phyloP scores from a whole-genome alignment of 345 rosid genomes.

The Eucalyptus cloeziana region DNA sequence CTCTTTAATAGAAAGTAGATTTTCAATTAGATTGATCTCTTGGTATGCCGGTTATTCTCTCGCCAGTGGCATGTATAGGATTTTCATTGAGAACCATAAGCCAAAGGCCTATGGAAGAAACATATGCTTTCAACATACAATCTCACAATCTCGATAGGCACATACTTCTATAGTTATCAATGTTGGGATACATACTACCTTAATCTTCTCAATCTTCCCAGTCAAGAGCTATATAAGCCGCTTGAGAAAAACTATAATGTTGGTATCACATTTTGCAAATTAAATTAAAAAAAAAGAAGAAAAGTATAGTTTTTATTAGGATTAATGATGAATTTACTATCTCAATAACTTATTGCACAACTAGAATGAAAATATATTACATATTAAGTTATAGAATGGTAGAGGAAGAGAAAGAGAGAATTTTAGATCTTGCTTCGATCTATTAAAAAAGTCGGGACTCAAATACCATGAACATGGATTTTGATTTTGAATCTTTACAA shows the following conservation, averaged over 20 bases:
- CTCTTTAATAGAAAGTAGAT: background rate
- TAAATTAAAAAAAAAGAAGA: no score
- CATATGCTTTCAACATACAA: background rate
- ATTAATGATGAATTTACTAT: background rate
- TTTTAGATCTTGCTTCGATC: background rate
- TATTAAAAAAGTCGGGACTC: background rate
- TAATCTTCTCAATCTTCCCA: background rate
- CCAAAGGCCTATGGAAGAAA: background rate
- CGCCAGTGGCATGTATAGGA: rapidly evolving
- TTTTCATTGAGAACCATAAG: background rate
- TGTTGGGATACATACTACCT: background rate
- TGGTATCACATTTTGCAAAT: background rate
- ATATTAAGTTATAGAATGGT: background rate
- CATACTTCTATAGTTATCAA: background rate
- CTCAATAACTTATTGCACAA: rapidly evolving
- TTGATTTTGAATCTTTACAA: background rate
- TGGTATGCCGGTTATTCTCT: rapidly evolving
- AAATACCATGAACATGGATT: background rate
- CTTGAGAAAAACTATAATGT: background rate
- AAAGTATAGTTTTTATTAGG: background rate
- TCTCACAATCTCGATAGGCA: background rate
- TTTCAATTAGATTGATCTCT: background rate
- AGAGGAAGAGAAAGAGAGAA: background rate
- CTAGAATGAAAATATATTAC: background rate
- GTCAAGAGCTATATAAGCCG: background rate